Base-by-base conservation (phyloP, 495 filamentous ascomycete species). In the Tricharina praecox region DNA sequence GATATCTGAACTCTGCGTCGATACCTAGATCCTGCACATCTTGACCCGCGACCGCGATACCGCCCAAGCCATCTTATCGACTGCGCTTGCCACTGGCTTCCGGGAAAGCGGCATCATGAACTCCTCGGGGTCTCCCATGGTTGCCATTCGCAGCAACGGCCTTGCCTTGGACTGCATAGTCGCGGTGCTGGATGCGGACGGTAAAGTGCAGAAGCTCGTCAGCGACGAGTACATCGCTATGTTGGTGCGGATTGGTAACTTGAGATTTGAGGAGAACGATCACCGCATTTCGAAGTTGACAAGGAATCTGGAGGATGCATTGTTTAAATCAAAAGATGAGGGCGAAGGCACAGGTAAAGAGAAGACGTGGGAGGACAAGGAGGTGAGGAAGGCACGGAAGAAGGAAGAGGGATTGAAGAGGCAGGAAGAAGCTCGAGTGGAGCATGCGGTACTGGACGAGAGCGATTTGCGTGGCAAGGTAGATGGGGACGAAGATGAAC, bases 11-110 rank as follows among this genome's bases (percentile, higher is more conserved):
- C n/a, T n/a, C n/a, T n/a, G n/a, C n/a, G n/a, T n/a, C n/a, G n/a
- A n/a, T n/a, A n/a, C n/a, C n/a, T 50, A 93, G 86, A 93, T 95
- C 53, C 72, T 96, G 2, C 87, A 96, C 52, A 70, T 96, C 35
- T 69, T 88, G 54, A 74, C 85, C 0, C 74, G 81, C 3, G 84
- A 78, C 1, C 69, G 76, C 0, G 61, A 73, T 39, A 73, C 82
- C 52, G 85, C 88, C 2, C 78, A 90, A 34, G 59, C 68, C 5
- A 69, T 88, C 4, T 67, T 93, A 24, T 68, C 72, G 10, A 79
- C 81, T 10, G 88, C 80, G 3, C 67, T 90, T 3, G 73, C 76
- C 47, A 77, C 83, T 8, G 88, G 86, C 0, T 94, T 94, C 59
- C 76, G 88, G 36, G 88, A 96, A 66, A 86, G 80, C 45, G 88